Base-by-base conservation (phyloP, 1,284 basidiomycete genomes). In the Puccinia polysora region DNA sequence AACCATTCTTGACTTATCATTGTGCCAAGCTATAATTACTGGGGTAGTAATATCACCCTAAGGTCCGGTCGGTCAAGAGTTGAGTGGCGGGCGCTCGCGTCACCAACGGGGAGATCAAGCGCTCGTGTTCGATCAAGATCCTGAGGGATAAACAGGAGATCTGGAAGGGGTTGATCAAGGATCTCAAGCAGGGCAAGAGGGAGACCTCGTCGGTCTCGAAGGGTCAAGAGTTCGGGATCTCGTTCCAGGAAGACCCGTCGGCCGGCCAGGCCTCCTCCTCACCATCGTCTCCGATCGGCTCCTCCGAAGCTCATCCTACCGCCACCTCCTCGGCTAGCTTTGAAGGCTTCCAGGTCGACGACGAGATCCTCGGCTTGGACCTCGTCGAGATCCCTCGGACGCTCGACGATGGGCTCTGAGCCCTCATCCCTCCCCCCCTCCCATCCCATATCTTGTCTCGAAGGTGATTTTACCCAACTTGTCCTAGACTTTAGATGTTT, bases 191-290 rank as follows among this genome's bases (percentile, higher is more conserved):
- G 73, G 81, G 90, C 75, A 97, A 95, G 81, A 90, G 89, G 79
- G 95, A 98, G 76, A 88, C 97, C 18, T 84, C 81, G 4, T 91
- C 97, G 80, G 86, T 91, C 63, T 85, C 88, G 64, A 97, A 97
- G 81, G 96, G 94, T 40, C 86, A 86, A 43, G 96, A 98, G 80
- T 98, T 94, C 79, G 96, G 96, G 7, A 84, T 98, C 75, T 86
- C 86, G 74, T 82, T 98, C 68, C 28, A 40, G 23, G 84, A 85
- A 49, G 85, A n/a, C n/a, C n/a, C n/a, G n/a, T 38, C 32, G 18
- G 28, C 10, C 49, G 28, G 10, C n/a, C 49, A 1, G 75, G 6
- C 6, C 2, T 20, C 7, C 7, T 14, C 4, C 20, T 4, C 77
- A 75, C 60, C 75, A 78, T 8, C 14, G 28, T 20, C 52, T 15